Conservation (phyloP, 1,139 yeast genomes). For the Hyphopichia burtonii region DNA sequence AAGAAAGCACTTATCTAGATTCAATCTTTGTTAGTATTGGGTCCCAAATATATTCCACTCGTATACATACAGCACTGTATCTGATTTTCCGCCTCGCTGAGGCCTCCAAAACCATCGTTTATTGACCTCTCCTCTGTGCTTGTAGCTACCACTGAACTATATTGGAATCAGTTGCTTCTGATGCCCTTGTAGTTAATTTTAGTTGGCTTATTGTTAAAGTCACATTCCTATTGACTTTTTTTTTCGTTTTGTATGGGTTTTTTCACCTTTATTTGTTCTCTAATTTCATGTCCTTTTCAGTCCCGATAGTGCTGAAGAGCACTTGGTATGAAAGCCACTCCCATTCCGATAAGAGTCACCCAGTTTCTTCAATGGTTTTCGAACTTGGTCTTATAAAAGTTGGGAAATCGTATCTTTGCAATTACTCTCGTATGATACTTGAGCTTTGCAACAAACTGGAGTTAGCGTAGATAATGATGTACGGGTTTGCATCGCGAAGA, state of each 20-base stretch:
- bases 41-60: background rate
- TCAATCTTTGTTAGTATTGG: background rate
- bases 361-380: no score
- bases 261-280: no score
- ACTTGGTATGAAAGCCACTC: no score
- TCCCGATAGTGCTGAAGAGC: no score
- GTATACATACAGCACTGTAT: constrained; percentile 4
- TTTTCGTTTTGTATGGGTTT: no score
- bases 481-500: background rate
- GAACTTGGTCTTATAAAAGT: no score
- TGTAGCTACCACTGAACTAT: no score
- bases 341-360: no score
- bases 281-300: no score
- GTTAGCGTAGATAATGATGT: no score
- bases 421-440: background rate
- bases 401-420: background rate
- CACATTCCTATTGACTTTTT: background rate
- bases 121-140: no score
- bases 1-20: constrained; percentile 3
- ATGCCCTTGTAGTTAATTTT: background rate
- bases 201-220: background rate
- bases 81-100: constrained; percentile 1
- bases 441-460: background rate
- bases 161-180: background rate
- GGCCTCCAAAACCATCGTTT: background rate